Evolutionary conservation across 306 rosid genomes (phyloP), one percentile per base, ranked within the genome.

Genomic region (Aeschynomene evenia): DNA sequence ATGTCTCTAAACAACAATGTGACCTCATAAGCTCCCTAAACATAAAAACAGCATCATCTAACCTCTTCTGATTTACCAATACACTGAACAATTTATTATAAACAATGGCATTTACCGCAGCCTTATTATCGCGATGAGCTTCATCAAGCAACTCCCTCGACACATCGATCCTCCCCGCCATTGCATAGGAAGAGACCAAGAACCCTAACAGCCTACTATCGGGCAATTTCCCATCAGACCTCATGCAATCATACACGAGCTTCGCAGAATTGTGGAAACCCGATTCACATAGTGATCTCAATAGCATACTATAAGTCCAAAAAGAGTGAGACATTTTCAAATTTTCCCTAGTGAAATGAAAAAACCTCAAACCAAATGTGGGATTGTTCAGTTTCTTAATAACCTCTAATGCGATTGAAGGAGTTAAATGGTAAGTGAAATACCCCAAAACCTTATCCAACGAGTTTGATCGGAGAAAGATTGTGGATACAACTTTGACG

Each of bases 211-310:
- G 53, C 36, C 83, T 72, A 42, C 84, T 80, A 73, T 86, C 89
- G 7, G 88, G 93, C 8, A 82, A 72, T 61, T 80, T 69, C 48
- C 93, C 91, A 39, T 89, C 96, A 75, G 56, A 69, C 80, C 81
- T 81, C 96, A 89, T 88, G 71, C 77, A 85, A 76, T 86, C 79
- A 85, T 88, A 85, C 13, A 92, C 72, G 24, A 83, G 9, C 62
- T 78, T 85, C 2, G 95, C 95, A 1, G 93, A 86, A 66, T 77
- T 79, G 31, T 84, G 84, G 10, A 83, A 83, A 66, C 88, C 84
- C 60, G 79, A 63, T 64, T 83, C 86, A 82, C 98, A 92, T 23
- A 92, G 86, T 31, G 88, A 86, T 66, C 93, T 83, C 79, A 89
- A 67, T 45, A 88, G 88, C 63, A 79, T 76, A 73, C 88, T 73